A percentile compares a stretch with the other conserved stretches of the same genome.
Conservation (phyloP, 805 yeast species). For the Nakazawaea pomicola region DNA sequence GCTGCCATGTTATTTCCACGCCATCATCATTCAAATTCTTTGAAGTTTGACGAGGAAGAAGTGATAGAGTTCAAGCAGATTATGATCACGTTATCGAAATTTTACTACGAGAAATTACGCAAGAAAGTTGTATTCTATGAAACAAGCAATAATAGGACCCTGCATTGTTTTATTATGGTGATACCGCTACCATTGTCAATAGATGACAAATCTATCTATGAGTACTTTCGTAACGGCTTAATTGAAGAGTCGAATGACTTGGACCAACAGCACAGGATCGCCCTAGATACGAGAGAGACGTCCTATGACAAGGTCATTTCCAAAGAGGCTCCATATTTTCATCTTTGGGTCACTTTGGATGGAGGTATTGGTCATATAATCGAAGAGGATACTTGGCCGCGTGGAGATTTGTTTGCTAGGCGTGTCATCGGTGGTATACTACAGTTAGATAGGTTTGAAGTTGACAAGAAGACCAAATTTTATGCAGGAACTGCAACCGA, state of each 20-base stretch:
- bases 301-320: conserved; percentile 30
- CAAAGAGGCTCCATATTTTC: conserved; percentile 45
- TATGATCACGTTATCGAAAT: conserved; percentile 34
- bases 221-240: conserved; percentile 39
- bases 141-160: conserved; percentile 25
- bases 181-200: conserved; percentile 36
- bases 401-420: conserved; percentile 40
- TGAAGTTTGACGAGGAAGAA: conserved; percentile 38
- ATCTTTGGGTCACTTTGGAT: conserved; percentile 40
- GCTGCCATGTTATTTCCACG: conserved; percentile 37
- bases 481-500: conserved; percentile 13
- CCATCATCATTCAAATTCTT: conserved; percentile 32
- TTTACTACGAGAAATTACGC: conserved; percentile 31
- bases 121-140: conserved; percentile 41
- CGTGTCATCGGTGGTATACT: conserved; percentile 42
- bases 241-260: conserved; percentile 33
- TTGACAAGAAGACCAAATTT: conserved; percentile 28
- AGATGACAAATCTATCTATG: conserved; percentile 25
- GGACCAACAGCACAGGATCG: conserved; percentile 27
- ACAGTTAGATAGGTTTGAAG: conserved; percentile 29
- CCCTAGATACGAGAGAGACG: conserved; percentile 32
- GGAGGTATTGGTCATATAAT: conserved; percentile 50
- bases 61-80: conserved; percentile 37
- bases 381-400: conserved; percentile 41
- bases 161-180: conserved; percentile 38